Conservation (phyloP, 2,329 filamentous ascomycete genomes). For the Xylariaceae sp. region DNA sequence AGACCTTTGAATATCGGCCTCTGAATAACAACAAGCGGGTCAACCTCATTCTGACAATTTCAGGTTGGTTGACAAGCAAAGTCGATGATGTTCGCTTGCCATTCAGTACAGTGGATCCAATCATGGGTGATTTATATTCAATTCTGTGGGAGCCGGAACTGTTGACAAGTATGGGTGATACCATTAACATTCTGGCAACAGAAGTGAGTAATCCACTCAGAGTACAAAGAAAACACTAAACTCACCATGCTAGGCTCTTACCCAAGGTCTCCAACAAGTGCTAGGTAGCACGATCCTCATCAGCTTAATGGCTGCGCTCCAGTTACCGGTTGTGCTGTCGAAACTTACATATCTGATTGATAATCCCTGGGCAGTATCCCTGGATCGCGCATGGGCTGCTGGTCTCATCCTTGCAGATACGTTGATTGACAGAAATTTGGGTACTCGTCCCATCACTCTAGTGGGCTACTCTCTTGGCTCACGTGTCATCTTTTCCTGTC, state of each 20-base stretch:
- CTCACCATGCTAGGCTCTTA: slow-evolving; percentile 67
- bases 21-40: slow-evolving; percentile 97
- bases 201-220: slow-evolving; percentile 60
- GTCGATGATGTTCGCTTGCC: slow-evolving; percentile 93
- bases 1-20: slow-evolving; percentile 94
- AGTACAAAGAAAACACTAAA: background rate
- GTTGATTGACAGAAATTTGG: slow-evolving; percentile 83
- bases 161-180: slow-evolving; percentile 95
- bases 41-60: slow-evolving; percentile 90
- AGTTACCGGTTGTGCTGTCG: slow-evolving; percentile 85
- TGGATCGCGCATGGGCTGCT: slow-evolving; percentile 81
- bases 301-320: slow-evolving; percentile 85
- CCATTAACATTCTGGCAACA: slow-evolving; percentile 95
- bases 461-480: slow-evolving; percentile 93
- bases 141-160: slow-evolving; percentile 98
- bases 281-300: slow-evolving; percentile 85
- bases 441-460: slow-evolving; percentile 84
- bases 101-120: slow-evolving; percentile 91
- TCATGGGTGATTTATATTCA: slow-evolving; percentile 98
- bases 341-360: slow-evolving; percentile 96
- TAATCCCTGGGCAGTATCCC: slow-evolving; percentile 96
- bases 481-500: slow-evolving; percentile 85
- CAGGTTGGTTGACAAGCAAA: slow-evolving; percentile 98
- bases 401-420: slow-evolving; percentile 94
- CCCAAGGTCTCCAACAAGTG: slow-evolving; percentile 92